Evolutionary conservation across 768 basidiomycete species (phyloP).

Genomic region (Exidia glandulosa): DNA sequence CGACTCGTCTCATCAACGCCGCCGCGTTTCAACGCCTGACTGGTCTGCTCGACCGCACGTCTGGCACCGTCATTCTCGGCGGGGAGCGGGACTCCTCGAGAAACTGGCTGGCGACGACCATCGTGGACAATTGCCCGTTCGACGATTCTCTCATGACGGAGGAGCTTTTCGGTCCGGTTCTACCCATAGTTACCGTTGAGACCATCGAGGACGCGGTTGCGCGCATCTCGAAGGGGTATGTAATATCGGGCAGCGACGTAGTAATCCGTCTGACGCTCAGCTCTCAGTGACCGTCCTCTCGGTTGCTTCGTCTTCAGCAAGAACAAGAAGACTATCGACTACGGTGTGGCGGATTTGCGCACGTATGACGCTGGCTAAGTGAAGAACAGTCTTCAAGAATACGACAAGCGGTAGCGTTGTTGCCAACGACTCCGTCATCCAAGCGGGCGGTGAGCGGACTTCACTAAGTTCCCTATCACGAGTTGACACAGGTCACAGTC

Average conservation of each 20-base stretch:
- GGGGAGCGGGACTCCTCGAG: constrained; percentile 46
- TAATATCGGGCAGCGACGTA: background rate
- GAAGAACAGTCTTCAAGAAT: constrained; percentile 43
- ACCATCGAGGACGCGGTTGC: constrained; percentile 59
- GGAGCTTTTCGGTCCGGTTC: constrained; percentile 80
- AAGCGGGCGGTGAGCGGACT: constrained; percentile 36
- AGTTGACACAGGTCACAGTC: constrained; percentile 18
- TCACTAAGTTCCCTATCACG: background rate
- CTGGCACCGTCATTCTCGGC: constrained; percentile 54
- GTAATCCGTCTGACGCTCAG: too few species aligned
- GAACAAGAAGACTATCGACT: constrained; percentile 44
- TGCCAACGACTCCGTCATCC: constrained; percentile 63
- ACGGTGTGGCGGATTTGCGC: constrained; percentile 30
- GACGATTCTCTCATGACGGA: constrained; percentile 71
- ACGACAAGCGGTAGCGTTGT: constrained; percentile 63
- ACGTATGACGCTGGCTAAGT: background rate
- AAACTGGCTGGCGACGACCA: constrained; percentile 59
- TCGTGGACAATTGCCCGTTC: constrained; percentile 48
- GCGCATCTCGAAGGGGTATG: constrained; percentile 48
- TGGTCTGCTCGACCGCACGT: constrained; percentile 46
- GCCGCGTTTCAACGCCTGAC: constrained; percentile 49
- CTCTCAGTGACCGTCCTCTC: constrained; percentile 60
- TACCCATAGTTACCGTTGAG: constrained; percentile 64
- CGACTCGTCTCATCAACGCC: constrained; percentile 39
- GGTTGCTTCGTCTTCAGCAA: constrained; percentile 68